Evolutionary conservation across 345 rosid species (phyloP), one percentile per base, ranked within the genome.

Genomic region (Aegle marmelos): DNA sequence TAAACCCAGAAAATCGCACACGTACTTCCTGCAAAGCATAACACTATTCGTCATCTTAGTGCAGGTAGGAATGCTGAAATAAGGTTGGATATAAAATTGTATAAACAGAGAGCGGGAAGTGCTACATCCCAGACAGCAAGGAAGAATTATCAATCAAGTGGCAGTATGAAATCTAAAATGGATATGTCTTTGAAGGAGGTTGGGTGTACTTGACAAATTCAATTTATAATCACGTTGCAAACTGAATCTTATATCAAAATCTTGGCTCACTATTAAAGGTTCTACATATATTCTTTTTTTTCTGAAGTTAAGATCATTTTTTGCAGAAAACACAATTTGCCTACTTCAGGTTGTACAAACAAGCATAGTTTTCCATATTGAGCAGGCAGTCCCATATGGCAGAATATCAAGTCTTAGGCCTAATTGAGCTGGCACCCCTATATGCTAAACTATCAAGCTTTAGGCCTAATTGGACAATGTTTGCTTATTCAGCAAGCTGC

Each of bases 1-100:
- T 78, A 27, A 84, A 95, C 11, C 98, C 98, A 75, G 94, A 71
- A 80, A 86, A 95, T 22, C 98, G 86, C 45, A 90, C 93, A 70
- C 98, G 97, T 34, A 84, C 98, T 87, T 93, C 98, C 98, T 95
- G 86, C 37, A 17, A 82, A 68, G 61, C 41, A 54, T n/a, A 59
- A 36, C 34, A 54, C 24, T 7, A 70, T n/a, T 37, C n/a, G 68
- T 70, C 74, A 53, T 17, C 27, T 41, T 17, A 36, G 58, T 53
- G 50, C 10, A 61, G 22, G 17, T 36, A 8, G 9, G 8, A 70
- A 36, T n/a, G 19, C 25, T 7, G 7, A 74, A 72, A 28, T 22
- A 45, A 17, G 11, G 22, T 31, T 50, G 10, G 39, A 8, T 50
- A 21, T 30, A 8, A 25, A 41, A 27, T 45, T 25, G 13, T 16